These are phyloP conservation scores for Oldenlandia corymbosa DNA, from an alignment of 257 asterid species.

Conservation along the genomic window DNA sequence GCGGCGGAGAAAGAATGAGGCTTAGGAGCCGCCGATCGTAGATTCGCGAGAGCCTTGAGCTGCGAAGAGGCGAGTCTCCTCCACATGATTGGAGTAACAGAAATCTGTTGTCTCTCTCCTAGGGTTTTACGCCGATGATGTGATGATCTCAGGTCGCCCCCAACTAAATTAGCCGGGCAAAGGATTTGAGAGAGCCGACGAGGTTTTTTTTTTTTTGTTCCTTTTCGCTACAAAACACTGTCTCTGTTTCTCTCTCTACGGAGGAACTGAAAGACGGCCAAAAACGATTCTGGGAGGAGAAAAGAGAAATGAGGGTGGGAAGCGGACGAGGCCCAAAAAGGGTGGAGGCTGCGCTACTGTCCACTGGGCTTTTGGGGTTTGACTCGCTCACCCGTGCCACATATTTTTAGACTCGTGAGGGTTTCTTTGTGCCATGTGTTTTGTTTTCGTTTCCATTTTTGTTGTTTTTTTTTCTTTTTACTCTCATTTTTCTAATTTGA, in stretches of 20 bases:
- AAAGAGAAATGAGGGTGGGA: neutral
- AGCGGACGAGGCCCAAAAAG: conserved; percentile 10
- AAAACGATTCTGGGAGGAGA: neutral
- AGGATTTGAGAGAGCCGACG: neutral
- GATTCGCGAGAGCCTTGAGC: conserved; percentile 37
- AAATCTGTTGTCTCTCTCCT: neutral
- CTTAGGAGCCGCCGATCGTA: conserved; percentile 50
- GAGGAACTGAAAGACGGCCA: neutral
- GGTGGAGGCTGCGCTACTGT: conserved; percentile 11
- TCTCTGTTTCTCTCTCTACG: neutral
- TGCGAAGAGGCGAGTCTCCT: conserved; percentile 55
- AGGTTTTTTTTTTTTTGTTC: neutral
- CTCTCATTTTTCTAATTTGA: too few relatives aligned
- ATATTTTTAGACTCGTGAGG: conserved; percentile 8
- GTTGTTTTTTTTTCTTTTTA: neutral
- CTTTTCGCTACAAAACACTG: neutral
- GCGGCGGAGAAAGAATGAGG: conserved; percentile 34
- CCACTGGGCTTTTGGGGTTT: conserved; percentile 11
- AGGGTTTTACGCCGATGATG: conserved; percentile 21
- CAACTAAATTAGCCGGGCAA: neutral
- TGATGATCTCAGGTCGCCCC: conserved; percentile 58
- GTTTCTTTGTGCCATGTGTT: too few relatives aligned
- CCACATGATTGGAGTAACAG: conserved; percentile 49
- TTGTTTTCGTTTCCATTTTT: neutral
- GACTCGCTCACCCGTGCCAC: conserved; percentile 29